These are phyloP conservation scores for Kluyveromyces sp. DNA, from an alignment of 1,139 yeast species.

Conservation along the genomic window DNA sequence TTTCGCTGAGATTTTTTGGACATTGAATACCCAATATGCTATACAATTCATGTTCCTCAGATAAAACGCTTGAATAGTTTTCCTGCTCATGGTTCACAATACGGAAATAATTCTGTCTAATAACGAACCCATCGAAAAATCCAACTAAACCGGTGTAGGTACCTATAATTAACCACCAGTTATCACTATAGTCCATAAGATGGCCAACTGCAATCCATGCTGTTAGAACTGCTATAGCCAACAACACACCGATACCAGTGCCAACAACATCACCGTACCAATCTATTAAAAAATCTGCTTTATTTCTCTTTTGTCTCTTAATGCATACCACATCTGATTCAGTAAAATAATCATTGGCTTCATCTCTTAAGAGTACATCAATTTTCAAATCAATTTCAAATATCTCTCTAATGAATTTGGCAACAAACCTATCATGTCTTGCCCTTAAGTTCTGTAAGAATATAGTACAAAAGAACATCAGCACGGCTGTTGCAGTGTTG, in stretches of 20 bases:
- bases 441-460: slow-evolving; percentile 34
- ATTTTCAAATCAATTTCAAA: slow-evolving; percentile 26
- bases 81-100: slow-evolving; percentile 27
- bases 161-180: slow-evolving; percentile 39
- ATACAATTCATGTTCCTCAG: slow-evolving; percentile 21
- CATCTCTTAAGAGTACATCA: slow-evolving; percentile 23
- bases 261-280: slow-evolving; percentile 36
- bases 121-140: slow-evolving; percentile 34
- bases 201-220: slow-evolving; percentile 34
- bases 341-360: slow-evolving; percentile 17
- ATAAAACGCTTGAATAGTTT: slow-evolving; percentile 23
- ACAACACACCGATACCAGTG: slow-evolving; percentile 33
- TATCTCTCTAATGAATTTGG: slow-evolving; percentile 20
- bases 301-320: slow-evolving; percentile 18
- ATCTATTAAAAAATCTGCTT: slow-evolving; percentile 26
- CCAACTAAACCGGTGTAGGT: slow-evolving; percentile 37
- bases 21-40: slow-evolving; percentile 17
- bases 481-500: slow-evolving; percentile 35
- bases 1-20: slow-evolving; percentile 16
- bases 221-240: slow-evolving; percentile 29
- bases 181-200: slow-evolving; percentile 29
- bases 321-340: slow-evolving; percentile 23
- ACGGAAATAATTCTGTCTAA: slow-evolving; percentile 33
- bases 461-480: slow-evolving; percentile 28
- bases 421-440: slow-evolving; percentile 29